These are phyloP conservation scores for Lactarius sp. DNA, from an alignment of 768 basidiomycete species.

Conservation along the genomic window DNA sequence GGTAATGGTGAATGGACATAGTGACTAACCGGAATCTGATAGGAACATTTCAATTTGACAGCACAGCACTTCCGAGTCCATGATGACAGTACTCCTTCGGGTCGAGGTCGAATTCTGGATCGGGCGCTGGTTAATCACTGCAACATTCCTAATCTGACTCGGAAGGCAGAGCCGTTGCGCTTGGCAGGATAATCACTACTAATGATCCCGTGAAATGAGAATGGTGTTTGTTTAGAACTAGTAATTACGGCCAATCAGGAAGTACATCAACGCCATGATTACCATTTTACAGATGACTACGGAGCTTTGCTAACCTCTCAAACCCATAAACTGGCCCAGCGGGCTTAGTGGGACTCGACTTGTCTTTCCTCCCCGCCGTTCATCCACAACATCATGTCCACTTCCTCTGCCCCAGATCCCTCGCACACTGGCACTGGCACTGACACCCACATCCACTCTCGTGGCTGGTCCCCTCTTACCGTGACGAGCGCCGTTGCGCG, in stretches of 20 bases:
- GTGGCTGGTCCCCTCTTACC: background rate
- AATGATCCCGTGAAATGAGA: too few species aligned
- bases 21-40: too few species aligned
- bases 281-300: background rate
- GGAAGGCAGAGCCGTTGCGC: too few species aligned
- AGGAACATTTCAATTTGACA: too few species aligned
- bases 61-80: too few species aligned
- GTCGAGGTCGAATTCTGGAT: too few species aligned
- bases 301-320: constrained; percentile 3
- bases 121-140: too few species aligned
- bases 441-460: background rate
- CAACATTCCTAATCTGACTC: too few species aligned
- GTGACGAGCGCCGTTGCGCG: constrained; percentile 7
- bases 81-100: too few species aligned
- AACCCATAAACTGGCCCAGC: background rate
- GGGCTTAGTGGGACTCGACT: too few species aligned
- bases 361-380: background rate
- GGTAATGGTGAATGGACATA: too few species aligned
- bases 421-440: background rate
- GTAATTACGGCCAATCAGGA: background rate
- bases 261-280: background rate
- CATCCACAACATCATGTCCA: constrained; percentile 4
- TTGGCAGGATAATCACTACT: too few species aligned
- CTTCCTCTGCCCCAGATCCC: background rate
- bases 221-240: background rate